These are phyloP conservation scores for Obba rivulosa DNA, from an alignment of 768 basidiomycete species.

Conservation along the genomic window DNA sequence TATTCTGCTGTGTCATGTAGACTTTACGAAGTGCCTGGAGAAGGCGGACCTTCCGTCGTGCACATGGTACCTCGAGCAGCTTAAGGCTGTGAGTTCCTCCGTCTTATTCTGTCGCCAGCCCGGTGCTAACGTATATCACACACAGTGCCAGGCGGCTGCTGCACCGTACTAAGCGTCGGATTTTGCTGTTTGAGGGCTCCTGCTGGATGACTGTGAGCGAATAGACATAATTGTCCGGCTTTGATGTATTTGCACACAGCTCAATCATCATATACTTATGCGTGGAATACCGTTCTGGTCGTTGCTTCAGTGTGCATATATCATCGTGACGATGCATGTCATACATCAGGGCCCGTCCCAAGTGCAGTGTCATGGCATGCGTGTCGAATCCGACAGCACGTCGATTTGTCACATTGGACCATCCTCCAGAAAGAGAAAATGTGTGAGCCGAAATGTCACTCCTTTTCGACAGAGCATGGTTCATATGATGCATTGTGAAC, in stretches of 20 bases:
- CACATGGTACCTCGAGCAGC: constrained; percentile 82
- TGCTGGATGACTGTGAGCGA: not conserved
- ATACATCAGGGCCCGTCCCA: no score
- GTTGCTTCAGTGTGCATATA: no score
- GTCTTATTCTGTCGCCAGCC: not conserved
- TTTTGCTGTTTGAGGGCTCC: not conserved
- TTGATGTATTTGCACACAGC: not conserved
- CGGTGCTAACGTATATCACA: constrained; percentile 7
- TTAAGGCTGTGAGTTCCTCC: constrained; percentile 69
- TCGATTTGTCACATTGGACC: no score
- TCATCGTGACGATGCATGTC: no score
- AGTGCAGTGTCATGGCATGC: no score
- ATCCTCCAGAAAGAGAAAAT: no score
- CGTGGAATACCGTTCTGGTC: no score
- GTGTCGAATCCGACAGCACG: no score
- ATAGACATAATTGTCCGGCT: not conserved
- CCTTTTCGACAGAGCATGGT: no score
- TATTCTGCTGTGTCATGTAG: constrained; percentile 27
- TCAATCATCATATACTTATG: no score
- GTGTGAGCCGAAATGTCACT: no score
- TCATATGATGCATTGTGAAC: no score
- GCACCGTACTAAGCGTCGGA: constrained; percentile 40
- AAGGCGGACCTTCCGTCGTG: constrained; percentile 76
- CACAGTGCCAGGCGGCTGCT: constrained; percentile 73
- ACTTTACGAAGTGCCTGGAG: constrained; percentile 83